A percentile compares a stretch with the other conserved stretches of the same genome.
These are phyloP conservation scores for Akanthomyces lecanii DNA, from an alignment of 2,329 filamentous ascomycete species.

Conservation along the genomic window DNA sequence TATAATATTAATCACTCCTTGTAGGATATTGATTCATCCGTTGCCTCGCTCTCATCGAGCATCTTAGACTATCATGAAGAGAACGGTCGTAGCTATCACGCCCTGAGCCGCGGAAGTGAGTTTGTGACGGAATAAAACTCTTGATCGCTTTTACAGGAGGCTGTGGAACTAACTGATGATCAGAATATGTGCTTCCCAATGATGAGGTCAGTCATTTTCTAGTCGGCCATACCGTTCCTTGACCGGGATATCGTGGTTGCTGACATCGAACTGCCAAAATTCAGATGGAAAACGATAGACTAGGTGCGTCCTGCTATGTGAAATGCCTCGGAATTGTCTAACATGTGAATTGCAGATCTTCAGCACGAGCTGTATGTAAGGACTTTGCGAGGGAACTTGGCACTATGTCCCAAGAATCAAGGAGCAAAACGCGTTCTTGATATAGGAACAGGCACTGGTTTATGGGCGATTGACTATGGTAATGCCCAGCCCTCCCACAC, in stretches of 20 bases:
- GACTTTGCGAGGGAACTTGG: constrained; percentile 30
- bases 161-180: background rate
- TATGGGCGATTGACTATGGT: constrained; percentile 44
- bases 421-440: constrained; percentile 34
- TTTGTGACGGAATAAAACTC: constrained; percentile 22
- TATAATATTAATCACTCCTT: background rate
- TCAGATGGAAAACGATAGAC: background rate
- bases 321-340: background rate
- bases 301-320: background rate
- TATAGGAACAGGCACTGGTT: constrained; percentile 46
- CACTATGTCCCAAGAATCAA: constrained; percentile 23
- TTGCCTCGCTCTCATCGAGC: constrained; percentile 31
- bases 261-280: too few species aligned
- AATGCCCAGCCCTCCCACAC: background rate
- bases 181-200: background rate
- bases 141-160: background rate
- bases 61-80: constrained; percentile 34
- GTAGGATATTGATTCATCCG: constrained; percentile 26
- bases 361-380: constrained; percentile 35
- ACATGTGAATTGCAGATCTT: constrained; percentile 15
- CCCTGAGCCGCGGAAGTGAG: constrained; percentile 29
- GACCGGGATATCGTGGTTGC: too few species aligned
- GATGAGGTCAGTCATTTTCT: background rate
- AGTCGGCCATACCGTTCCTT: background rate
- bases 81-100: constrained; percentile 36